Base-by-base conservation (phyloP, 768 basidiomycete species). In the Amyloporia xantha region DNA sequence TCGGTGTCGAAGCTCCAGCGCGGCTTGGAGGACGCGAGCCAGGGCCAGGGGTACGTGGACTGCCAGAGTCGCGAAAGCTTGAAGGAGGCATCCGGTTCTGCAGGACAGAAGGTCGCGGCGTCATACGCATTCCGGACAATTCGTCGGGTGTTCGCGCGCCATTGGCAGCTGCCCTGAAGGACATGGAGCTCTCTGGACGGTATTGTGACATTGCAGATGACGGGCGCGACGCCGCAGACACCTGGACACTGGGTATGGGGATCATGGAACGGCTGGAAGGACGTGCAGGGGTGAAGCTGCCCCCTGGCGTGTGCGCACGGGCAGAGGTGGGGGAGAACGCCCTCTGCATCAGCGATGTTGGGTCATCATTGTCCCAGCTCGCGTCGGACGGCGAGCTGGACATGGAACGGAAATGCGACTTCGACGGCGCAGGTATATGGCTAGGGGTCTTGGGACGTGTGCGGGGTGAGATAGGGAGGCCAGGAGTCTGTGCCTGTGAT, bases 241-340 rank as follows among this genome's bases (percentile, higher is more conserved):
- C 67, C 47, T 85, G 82, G 2, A 90, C 70, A 54, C 75, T 82
- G 6, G 89, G 88, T 21, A 89, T 74, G 19, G 88, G 88, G 48
- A 91, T 89, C 79, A 79, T 84, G 4, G 90, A 91, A 47, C 85
- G 77, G 59, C 88, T 89, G 1, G 88, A 86, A 24, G 88, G 88
- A 27, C 88, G 76, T 10, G 81, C 76, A 24, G 81, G 83, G 12
- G 64, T 57, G 39, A 62, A 68, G 25, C 68, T 41, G 60, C 70
- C 63, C 23, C 66, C 66, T 1, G 78, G 76, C 19, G 75, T 70
- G 37, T 65, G 61, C 17, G 71, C 55, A 41, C 69, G 66, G 38
- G 21, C 49, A 47, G n/a, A n/a, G n/a, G 81, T 70, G 4, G 85
- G 81, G 1, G 87, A 88, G 50, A 85, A 70, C 1, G 84, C 75